A percentile compares a stretch with the other conserved stretches of the same genome.
phyloP scores from a whole-genome alignment of 2,329 filamentous ascomycete species.

The Fusarium drepaniforme region DNA sequence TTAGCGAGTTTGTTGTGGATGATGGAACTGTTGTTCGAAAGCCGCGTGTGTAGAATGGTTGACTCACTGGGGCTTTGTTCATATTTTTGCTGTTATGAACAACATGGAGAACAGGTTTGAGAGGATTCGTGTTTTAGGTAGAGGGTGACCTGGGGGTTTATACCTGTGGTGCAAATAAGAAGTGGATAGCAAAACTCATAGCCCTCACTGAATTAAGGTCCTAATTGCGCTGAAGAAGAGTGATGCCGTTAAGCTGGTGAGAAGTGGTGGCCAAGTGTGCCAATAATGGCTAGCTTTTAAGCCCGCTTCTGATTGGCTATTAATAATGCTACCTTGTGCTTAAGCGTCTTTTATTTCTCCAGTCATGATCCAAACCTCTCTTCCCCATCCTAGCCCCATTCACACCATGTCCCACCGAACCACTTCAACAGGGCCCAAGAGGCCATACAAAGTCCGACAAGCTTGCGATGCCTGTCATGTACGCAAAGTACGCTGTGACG shows the following conservation, averaged over 20 bases:
- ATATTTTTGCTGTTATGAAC: not conserved
- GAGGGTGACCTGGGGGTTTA: not conserved
- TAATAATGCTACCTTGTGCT: not conserved
- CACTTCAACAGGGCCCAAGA: not conserved
- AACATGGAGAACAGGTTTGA: not conserved
- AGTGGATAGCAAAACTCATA: not conserved
- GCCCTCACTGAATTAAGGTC: not conserved
- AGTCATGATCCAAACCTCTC: not conserved
- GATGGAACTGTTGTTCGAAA: slow-evolving; percentile 26
- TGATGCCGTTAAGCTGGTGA: not conserved
- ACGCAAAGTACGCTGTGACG: slow-evolving; percentile 48
- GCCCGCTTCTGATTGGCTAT: not conserved
- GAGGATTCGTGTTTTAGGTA: not conserved
- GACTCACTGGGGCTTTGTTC: not conserved
- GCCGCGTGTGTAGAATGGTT: not conserved
- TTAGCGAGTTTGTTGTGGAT: slow-evolving; percentile 38
- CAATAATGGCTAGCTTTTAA: not conserved
- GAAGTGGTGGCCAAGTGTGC: not conserved
- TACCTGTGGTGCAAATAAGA: not conserved
- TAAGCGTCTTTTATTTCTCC: not conserved
- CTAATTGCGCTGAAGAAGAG: not conserved
- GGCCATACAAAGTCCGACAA: slow-evolving; percentile 28
- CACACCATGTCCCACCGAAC: not conserved
- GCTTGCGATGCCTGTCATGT: slow-evolving; percentile 48
- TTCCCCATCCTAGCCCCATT: not conserved